These are phyloP conservation scores for Bacterosira constricta DNA, from an alignment of 108 stramenopile species.

Conservation along the genomic window DNA sequence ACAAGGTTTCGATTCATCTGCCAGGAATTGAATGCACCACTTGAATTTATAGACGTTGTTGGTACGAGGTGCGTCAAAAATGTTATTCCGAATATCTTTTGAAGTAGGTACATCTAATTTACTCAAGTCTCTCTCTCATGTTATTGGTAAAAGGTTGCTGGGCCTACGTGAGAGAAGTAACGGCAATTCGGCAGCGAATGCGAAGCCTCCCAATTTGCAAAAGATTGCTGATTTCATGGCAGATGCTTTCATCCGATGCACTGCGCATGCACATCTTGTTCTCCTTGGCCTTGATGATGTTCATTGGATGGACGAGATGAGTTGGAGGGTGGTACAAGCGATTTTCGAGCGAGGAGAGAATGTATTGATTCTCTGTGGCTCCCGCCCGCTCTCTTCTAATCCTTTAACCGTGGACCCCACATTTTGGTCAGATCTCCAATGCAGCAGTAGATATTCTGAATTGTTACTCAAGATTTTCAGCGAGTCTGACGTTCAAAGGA, in stretches of 20 bases:
- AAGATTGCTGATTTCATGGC: slow-evolving; percentile 65
- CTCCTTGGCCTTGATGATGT: slow-evolving; percentile 74
- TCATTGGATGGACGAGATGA: slow-evolving; percentile 65
- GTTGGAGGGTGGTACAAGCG: slow-evolving; percentile 64
- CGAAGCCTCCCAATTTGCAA: slow-evolving; percentile 36
- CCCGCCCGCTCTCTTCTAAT: slow-evolving; percentile 31
- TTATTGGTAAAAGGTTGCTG: slow-evolving; percentile 36
- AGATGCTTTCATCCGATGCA: slow-evolving; percentile 61
- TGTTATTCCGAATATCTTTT: no score
- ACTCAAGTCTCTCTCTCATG: no score
- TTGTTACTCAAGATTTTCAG: slow-evolving; percentile 52
- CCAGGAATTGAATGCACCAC: slow-evolving; percentile 59
- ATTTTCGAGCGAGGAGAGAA: slow-evolving; percentile 56
- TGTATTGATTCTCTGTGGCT: slow-evolving; percentile 59
- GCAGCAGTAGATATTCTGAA: slow-evolving; percentile 40
- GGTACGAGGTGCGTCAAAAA: no score
- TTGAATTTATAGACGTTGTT: slow-evolving; percentile 65
- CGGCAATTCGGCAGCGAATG: neutral
- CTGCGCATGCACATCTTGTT: slow-evolving; percentile 48
- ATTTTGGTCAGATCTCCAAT: slow-evolving; percentile 59
- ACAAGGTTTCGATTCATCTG: slow-evolving; percentile 52
- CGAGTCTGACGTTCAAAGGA: slow-evolving; percentile 48
- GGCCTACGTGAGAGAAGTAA: slow-evolving; percentile 27
- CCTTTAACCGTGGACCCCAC: slow-evolving; percentile 37
- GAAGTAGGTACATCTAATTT: no score